Evolutionary conservation across 2,329 filamentous ascomycete genomes (phyloP), one percentile per base, ranked within the genome.

Genomic region (Fusarium nelsonii): DNA sequence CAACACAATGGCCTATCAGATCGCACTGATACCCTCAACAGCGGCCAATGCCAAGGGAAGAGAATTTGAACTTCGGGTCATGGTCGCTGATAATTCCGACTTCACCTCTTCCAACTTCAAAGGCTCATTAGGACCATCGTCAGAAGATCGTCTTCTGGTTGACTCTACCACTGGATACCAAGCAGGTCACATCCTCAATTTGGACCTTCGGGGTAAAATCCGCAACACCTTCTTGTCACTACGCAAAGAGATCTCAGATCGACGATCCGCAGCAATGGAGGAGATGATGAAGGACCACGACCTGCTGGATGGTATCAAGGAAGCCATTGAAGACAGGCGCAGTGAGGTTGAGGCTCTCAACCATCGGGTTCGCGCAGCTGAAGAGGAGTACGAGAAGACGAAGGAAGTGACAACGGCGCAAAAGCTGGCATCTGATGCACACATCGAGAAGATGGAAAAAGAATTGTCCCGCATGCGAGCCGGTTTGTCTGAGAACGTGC

Each of bases 381-480:
- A 97, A 78, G 93, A 97, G 75, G 94, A 97, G 77, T 97, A 97
- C 77, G 94, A 97, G 76, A 94, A 93, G 81, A 94, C 93, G 20
- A 95, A 95, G 76, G 96, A 97, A 84, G 81, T 87, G 62, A 95
- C 92, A 9, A 92, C 88, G 45, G 92, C 94, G 18, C 93, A 97
- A 78, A 97, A 97, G 81, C 88, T 95, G 77, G 91, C 90, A 9
- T 93, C 91, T 4, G 96, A 98, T 77, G 90, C 94, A 10, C 95
- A 98, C 79, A 97, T 99, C 74, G 96, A 99, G 81, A 96, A 96
- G 84, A 97, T 97, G 91, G 96, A 99, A 81, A 97, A 97, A 80
- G 94, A 99, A 78, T 84, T 99, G n/a, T 92, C 92, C 46, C 93
- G 94, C 78, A 97, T 98, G 93, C 88, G 94, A 41, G 88, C 91